Percentiles rank a stretch among this genome's conserved stretches.
These are phyloP conservation scores for Angomonas desouzai DNA, from an alignment of 208 protist species.

Conservation along the genomic window DNA sequence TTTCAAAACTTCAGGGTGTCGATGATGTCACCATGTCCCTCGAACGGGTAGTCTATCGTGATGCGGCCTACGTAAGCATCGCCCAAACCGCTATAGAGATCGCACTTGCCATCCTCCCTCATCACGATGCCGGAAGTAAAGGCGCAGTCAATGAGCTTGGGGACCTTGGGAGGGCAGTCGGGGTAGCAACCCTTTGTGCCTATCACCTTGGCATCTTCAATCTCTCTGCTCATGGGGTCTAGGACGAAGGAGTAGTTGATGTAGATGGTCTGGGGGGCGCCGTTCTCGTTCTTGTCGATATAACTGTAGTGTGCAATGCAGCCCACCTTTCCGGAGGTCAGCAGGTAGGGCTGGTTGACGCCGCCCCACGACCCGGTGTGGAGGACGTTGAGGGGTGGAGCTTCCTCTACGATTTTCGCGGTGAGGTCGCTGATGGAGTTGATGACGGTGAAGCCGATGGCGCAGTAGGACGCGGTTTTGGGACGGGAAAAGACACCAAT, in stretches of 20 bases:
- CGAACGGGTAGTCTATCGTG: slow-evolving; percentile 62
- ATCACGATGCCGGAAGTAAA: slow-evolving; percentile 61
- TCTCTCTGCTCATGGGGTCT: slow-evolving; percentile 37
- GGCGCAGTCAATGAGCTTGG: slow-evolving; percentile 47
- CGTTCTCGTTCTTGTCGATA: slow-evolving; percentile 40
- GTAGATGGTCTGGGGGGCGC: slow-evolving; percentile 51
- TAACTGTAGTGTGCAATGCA: slow-evolving; percentile 75
- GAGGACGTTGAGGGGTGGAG: slow-evolving; percentile 50
- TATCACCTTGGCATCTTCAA: slow-evolving; percentile 40
- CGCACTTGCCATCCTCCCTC: slow-evolving; percentile 50
- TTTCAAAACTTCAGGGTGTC: slow-evolving; percentile 38
- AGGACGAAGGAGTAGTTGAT: slow-evolving; percentile 64
- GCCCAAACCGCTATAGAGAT: slow-evolving; percentile 65
- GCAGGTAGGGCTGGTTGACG: slow-evolving; percentile 61
- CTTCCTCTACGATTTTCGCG: slow-evolving; percentile 34
- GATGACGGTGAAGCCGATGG: slow-evolving; percentile 59
- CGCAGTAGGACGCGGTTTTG: slow-evolving; percentile 43
- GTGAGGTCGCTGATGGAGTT: slow-evolving; percentile 43
- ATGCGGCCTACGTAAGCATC: slow-evolving; percentile 32
- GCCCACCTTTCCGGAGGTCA: slow-evolving; percentile 48
- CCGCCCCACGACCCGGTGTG: slow-evolving; percentile 55
- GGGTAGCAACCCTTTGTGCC: slow-evolving; percentile 61
- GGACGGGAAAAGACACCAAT: slow-evolving; percentile 62
- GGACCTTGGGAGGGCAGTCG: slow-evolving; percentile 38
- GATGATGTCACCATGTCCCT: slow-evolving; percentile 39